Evolutionary conservation across 1,139 yeast genomes (phyloP).

Genomic region (Chernovozyma aurita): DNA sequence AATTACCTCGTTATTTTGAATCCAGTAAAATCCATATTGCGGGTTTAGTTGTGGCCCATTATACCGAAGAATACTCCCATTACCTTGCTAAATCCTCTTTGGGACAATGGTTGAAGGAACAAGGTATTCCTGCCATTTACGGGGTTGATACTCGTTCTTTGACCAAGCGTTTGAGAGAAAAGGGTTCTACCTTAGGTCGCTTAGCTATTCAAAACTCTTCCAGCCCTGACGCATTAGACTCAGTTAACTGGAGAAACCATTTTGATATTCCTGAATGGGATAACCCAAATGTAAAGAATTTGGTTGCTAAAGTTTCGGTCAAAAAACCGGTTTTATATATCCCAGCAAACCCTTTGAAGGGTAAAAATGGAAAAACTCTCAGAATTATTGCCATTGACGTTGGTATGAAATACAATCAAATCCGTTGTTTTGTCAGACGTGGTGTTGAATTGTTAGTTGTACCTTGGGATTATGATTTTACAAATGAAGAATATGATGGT

Average conservation of each 20-base stretch:
- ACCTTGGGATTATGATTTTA: constrained; percentile 91
- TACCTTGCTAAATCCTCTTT: constrained; percentile 87
- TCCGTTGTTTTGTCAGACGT: constrained; percentile 91
- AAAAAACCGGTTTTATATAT: constrained; percentile 71
- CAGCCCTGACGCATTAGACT: constrained; percentile 26
- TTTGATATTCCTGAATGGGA: constrained; percentile 84
- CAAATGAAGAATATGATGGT: constrained; percentile 82
- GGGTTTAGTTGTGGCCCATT: constrained; percentile 95
- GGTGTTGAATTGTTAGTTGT: constrained; percentile 96
- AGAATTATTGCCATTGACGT: constrained; percentile 91
- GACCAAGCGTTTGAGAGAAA: constrained; percentile 87
- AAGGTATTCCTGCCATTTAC: constrained; percentile 92
- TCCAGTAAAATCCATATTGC: constrained; percentile 90
- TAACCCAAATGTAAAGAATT: constrained; percentile 87
- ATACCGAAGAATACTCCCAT: constrained; percentile 95
- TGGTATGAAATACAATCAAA: constrained; percentile 97
- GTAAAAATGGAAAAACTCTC: constrained; percentile 68
- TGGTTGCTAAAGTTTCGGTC: constrained; percentile 87
- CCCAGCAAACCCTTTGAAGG: constrained; percentile 53
- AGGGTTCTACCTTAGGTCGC: constrained; percentile 93
- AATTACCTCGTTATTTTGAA: constrained; percentile 89
- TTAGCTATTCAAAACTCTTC: constrained; percentile 55
- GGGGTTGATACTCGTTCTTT: constrained; percentile 97
- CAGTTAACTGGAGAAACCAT: constrained; percentile 51
- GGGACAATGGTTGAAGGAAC: constrained; percentile 89